Evolutionary conservation across 2,329 filamentous ascomycete species (phyloP), one percentile per base, ranked within the genome.

Genomic region (Aureobasidium leucospermi): DNA sequence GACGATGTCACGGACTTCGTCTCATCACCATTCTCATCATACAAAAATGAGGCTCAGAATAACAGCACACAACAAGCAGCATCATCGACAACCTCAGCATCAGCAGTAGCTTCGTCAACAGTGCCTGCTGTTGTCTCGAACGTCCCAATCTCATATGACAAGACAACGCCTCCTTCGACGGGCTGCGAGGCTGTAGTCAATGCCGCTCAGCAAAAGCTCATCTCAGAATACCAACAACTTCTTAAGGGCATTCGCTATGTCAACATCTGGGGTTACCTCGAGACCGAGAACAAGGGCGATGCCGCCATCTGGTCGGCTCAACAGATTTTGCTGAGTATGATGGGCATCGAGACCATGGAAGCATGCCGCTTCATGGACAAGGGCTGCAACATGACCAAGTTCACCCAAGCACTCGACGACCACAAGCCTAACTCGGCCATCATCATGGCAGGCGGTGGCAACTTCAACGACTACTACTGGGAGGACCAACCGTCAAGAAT

Each of bases 401-500:
- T 58, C 56, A 58, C 43, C 2, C 34, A 48, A 41, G 46, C 43
- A 19, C 45, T 58, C 13, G 46, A 57, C 36, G 23, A 52, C 11
- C 49, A 56, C 59, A 58, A 57, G 29, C 51, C 51, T 10, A 47
- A 56, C 32, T 46, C 41, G 19, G 58, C 47, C 32, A 60, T 49
- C 29, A 32, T 57, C 42, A 46, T 56, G 56, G 56, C 56, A 16
- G 56, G 56, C 13, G 56, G 56, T 28, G 56, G 56, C 56, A 58
- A 58, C 45, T 58, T 58, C 56, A 58, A 58, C 56, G 56, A 58
- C 56, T 58, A 58, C 28, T 58, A 58, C n/a, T 58, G 56, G 56
- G 56, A 58, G 38, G 56, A 58, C 6, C 56, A 58, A 43, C 56
- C 56, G 1, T 58, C 56, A 6, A 41, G 56, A 43, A 48, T 58